Conservation (phyloP, 805 yeast genomes). For the Vanderwaltozyma polyspora region DNA sequence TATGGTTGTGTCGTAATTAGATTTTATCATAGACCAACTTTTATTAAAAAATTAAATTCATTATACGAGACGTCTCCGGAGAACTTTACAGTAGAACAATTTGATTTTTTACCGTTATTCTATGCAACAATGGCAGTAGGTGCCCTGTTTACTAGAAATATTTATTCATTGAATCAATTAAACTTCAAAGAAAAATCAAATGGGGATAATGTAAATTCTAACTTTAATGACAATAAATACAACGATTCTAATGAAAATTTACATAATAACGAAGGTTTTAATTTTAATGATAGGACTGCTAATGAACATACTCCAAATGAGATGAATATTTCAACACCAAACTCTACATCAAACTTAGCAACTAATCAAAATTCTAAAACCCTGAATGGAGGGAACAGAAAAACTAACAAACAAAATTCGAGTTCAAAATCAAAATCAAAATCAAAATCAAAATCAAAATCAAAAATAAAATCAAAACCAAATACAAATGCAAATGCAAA, state of each 20-base stretch:
- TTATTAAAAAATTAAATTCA: slow-evolving; percentile 61
- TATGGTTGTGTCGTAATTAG: slow-evolving; percentile 76
- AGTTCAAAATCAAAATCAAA: neutral
- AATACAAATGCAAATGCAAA: neutral
- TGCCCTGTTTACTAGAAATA: slow-evolving; percentile 48
- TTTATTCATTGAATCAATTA: too few species aligned
- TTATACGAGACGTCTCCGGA: slow-evolving; percentile 70
- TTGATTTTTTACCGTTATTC: slow-evolving; percentile 67
- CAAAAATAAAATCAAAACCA: neutral
- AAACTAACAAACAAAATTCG: neutral
- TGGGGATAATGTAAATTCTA: too few species aligned
- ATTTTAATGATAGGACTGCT: too few species aligned
- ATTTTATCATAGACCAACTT: slow-evolving; percentile 78
- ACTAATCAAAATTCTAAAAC: neutral
- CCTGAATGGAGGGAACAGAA: neutral
- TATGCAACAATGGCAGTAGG: slow-evolving; percentile 85
- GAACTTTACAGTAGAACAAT: slow-evolving; percentile 66
- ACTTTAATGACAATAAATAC: too few species aligned
- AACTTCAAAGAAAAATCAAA: too few species aligned
- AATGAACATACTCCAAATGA: too few species aligned
- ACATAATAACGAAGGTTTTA: too few species aligned
- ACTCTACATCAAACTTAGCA: neutral
- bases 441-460: neutral
- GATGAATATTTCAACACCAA: slow-evolving; percentile 4
- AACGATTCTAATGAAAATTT: too few species aligned